Evolutionary conservation across 1,139 yeast species (phyloP).

Genomic region (Arxiozyma telluris): DNA sequence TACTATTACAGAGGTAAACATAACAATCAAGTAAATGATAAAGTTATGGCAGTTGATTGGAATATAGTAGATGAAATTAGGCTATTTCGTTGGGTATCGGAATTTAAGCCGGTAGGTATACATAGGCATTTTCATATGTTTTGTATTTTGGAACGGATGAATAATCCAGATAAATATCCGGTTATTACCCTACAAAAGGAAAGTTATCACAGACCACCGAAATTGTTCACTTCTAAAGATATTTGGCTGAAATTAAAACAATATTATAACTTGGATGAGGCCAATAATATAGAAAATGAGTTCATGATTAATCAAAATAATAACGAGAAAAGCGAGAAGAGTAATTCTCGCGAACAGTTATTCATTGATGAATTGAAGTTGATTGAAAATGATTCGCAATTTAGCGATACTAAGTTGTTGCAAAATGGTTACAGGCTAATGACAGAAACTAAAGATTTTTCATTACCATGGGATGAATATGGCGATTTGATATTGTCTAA

Average conservation of each 20-base stretch:
- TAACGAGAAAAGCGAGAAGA: too few relatives aligned
- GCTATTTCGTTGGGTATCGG: slow-evolving; percentile 57
- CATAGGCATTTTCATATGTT: slow-evolving; percentile 52
- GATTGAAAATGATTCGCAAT: slow-evolving; percentile 2
- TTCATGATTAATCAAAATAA: slow-evolving; percentile 4
- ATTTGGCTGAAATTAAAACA: slow-evolving; percentile 50
- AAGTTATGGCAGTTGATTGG: slow-evolving; percentile 38
- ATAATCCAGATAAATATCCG: slow-evolving; percentile 31
- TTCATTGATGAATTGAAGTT: slow-evolving; percentile 4
- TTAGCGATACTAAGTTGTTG: background rate
- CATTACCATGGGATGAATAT: slow-evolving; percentile 38
- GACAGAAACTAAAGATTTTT: slow-evolving; percentile 30
- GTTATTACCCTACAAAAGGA: slow-evolving; percentile 25
- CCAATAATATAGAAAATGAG: slow-evolving; percentile 42
- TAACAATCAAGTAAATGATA: background rate
- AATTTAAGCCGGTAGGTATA: slow-evolving; percentile 52
- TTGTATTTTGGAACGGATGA: slow-evolving; percentile 45
- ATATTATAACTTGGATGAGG: slow-evolving; percentile 47
- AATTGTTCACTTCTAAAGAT: slow-evolving; percentile 39
- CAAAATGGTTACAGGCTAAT: slow-evolving; percentile 5
- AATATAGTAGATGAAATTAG: slow-evolving; percentile 55
- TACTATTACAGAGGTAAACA: background rate
- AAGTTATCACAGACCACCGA: slow-evolving; percentile 17
- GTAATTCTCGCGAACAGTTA: background rate
- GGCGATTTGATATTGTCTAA: slow-evolving; percentile 36